These are phyloP conservation scores for Globisporangium paddicum DNA, from an alignment of 352 stramenopile genomes.

Conservation along the genomic window DNA sequence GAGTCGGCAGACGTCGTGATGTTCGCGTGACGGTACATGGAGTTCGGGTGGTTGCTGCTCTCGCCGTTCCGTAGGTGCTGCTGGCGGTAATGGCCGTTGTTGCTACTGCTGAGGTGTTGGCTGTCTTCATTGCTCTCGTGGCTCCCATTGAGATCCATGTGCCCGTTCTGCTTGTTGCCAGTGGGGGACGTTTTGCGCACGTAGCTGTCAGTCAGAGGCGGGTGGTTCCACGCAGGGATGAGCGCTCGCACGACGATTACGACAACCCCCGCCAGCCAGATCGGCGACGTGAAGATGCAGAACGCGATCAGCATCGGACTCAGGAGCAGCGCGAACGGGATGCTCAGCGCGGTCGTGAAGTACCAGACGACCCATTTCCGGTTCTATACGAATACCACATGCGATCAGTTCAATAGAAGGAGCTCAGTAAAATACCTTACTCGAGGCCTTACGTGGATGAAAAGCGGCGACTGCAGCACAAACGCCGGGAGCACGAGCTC, in stretches of 20 bases:
- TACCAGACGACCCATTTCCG: constrained; percentile 63
- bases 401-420: neutral
- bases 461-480: constrained; percentile 35
- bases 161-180: constrained; percentile 11
- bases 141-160: neutral
- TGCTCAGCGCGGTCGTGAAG: constrained; percentile 56
- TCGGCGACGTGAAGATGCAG: constrained; percentile 69
- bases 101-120: neutral
- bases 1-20: constrained; percentile 7
- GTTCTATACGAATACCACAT: constrained; percentile 19
- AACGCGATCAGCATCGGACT: constrained; percentile 77
- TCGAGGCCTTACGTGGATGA: constrained; percentile 36
- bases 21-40: constrained; percentile 32
- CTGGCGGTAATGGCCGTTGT: constrained; percentile 5
- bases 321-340: constrained; percentile 67
- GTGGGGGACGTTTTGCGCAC: constrained; percentile 21
- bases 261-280: constrained; percentile 58
- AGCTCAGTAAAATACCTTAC: too few species aligned
- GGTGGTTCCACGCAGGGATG: constrained; percentile 26
- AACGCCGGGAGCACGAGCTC: constrained; percentile 31
- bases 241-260: constrained; percentile 54
- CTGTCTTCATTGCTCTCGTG: neutral
- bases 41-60: constrained; percentile 40
- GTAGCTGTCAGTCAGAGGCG: constrained; percentile 35
- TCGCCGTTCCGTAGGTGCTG: constrained; percentile 30